These are phyloP conservation scores for Blattamonas nauphoetae DNA, from an alignment of 78 protist genomes.

Conservation along the genomic window DNA sequence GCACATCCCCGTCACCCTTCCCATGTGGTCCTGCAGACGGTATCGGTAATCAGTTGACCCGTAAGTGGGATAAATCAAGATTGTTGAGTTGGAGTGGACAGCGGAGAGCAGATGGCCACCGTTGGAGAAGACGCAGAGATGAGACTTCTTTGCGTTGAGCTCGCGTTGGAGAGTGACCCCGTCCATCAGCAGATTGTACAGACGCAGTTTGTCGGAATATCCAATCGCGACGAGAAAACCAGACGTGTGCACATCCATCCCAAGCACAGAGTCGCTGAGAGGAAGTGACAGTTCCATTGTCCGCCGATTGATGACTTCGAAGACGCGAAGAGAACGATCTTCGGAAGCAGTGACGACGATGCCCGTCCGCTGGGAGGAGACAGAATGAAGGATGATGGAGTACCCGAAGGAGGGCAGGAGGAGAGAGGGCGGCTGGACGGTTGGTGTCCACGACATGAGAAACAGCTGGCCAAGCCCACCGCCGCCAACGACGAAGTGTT, in stretches of 20 bases:
- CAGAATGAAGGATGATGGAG: background rate
- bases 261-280: background rate
- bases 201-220: background rate
- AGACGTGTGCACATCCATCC: background rate
- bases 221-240: background rate
- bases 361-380: background rate
- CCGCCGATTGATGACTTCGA: background rate
- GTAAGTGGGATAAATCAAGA: background rate
- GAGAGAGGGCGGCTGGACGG: background rate
- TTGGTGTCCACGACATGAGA: background rate
- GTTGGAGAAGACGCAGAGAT: background rate
- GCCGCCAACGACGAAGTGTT: background rate
- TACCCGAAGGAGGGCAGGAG: background rate
- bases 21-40: background rate
- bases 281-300: background rate
- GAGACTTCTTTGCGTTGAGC: background rate
- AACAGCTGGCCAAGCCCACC: background rate
- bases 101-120: background rate
- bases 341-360: background rate
- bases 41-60: background rate
- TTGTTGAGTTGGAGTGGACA: background rate
- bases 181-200: background rate
- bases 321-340: slow-evolving; percentile 1
- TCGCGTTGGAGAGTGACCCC: background rate
- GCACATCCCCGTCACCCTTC: background rate